Base-by-base conservation (phyloP, 495 filamentous ascomycete genomes). In the Cudoniella acicularis region DNA sequence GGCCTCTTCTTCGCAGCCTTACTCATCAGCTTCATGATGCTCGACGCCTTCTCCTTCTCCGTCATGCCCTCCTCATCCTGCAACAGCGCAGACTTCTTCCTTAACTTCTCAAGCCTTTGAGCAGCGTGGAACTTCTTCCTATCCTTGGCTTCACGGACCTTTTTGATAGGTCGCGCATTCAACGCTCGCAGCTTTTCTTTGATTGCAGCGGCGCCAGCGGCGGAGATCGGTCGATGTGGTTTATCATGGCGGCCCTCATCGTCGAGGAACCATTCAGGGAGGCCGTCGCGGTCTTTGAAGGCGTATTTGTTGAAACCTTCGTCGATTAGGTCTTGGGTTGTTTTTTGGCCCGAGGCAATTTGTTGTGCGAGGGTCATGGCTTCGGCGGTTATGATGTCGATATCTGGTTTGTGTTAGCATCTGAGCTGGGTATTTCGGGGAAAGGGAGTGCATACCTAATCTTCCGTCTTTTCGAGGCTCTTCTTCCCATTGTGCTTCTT, bases 81-180 rank as follows among this genome's bases (percentile, higher is more conserved):
- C 64, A 99, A 70, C 27, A 95, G 67, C 21, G 92, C 91, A 8
- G 87, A 89, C 84, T 98, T 98, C 85, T 96, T 96, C 71, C 89
- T 85, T 62, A 98, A 75, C 75, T 95, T 96, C 82, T 98, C 95
- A 45, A 99, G 72, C 56, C 81, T 79, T 75, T 93, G 88, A 0
- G 90, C 91, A 20, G 92, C 88, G 81, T 94, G 95, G 71, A 96
- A 88, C 80, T 96, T 97, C 83, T 98, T 98, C 45, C 94, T 80
- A 26, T 90, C 92, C 73, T 92, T 91, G 21, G 94, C 94, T 72
- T 99, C 94, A 63, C 89, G 86, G 18, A 99, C 94, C 77, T 99
- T 99, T 85, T 99, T 99, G 83, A 98, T 98, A 0, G 94, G 94
- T 36, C 94, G 85, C 11, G 93, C 94, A 70, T 99, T 99, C 61